Evolutionary conservation across 768 basidiomycete species (phyloP).

Genomic region (Calocybe gangraenosa): DNA sequence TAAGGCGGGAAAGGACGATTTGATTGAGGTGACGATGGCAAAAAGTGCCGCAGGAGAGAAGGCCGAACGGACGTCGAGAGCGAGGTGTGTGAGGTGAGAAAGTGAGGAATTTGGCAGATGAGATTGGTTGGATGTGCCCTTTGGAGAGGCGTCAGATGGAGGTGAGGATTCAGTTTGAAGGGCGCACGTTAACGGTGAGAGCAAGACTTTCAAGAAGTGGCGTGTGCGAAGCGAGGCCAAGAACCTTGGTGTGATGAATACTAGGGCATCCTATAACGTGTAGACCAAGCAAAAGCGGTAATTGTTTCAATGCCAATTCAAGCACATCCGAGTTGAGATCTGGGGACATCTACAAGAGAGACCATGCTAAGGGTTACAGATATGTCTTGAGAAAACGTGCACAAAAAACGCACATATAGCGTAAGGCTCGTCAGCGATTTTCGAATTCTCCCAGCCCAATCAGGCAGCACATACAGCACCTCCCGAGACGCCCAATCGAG

Average conservation of each 20-base stretch:
- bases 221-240: constrained; percentile 23
- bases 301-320: constrained; percentile 38
- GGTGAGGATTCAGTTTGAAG: constrained; percentile 6
- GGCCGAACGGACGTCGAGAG: constrained; percentile 14
- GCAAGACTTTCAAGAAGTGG: constrained; percentile 7
- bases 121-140: constrained; percentile 25
- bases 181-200: constrained; percentile 9
- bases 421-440: constrained; percentile 50
- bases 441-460: constrained; percentile 44
- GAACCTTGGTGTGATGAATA: constrained; percentile 46
- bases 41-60: constrained; percentile 23
- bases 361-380: background rate
- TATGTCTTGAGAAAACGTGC: background rate
- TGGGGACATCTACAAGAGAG: constrained; percentile 43
- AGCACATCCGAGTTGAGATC: constrained; percentile 53
- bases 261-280: constrained; percentile 61
- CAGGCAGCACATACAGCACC: constrained; percentile 53
- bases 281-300: constrained; percentile 52
- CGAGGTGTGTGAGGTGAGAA: constrained; percentile 27
- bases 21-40: constrained; percentile 28
- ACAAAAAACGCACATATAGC: constrained; percentile 46
- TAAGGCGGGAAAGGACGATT: constrained; percentile 26
- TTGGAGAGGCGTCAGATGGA: constrained; percentile 20
- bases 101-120: constrained; percentile 15
- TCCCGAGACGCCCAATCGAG: constrained; percentile 64